Evolutionary conservation across 441 rosid species (phyloP).

Genomic region (Pelargonium fulgidum): DNA sequence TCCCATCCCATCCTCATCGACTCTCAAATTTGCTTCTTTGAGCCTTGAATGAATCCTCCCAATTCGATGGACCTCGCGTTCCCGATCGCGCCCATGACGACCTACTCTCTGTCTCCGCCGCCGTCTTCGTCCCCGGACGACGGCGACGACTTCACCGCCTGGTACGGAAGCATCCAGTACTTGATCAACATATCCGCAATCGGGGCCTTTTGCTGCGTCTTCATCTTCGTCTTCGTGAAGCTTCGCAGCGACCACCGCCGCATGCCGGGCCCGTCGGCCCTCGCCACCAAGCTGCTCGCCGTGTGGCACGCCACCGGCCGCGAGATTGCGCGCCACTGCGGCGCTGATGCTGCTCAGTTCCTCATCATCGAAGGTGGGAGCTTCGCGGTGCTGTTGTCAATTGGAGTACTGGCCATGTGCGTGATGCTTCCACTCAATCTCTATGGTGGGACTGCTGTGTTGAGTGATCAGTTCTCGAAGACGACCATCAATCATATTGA

Average conservation of each 20-base stretch:
- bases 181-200: constrained; percentile 75
- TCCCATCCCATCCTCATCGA: no score
- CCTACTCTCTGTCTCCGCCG: not conserved
- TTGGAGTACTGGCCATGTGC: constrained; percentile 48
- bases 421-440: constrained; percentile 69
- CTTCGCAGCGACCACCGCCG: constrained; percentile 90
- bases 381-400: constrained; percentile 46
- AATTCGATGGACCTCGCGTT: not conserved
- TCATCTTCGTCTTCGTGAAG: constrained; percentile 82
- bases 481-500: constrained; percentile 70
- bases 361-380: constrained; percentile 88
- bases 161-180: constrained; percentile 91
- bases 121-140: not conserved
- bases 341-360: constrained; percentile 91
- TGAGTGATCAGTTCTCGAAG: constrained; percentile 72
- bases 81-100: not conserved
- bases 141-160: constrained; percentile 28
- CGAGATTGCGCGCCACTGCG: constrained; percentile 85
- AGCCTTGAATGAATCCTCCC: not conserved
- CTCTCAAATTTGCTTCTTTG: no score
- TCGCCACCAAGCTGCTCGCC: constrained; percentile 70
- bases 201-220: constrained; percentile 69
- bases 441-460: constrained; percentile 55
- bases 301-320: constrained; percentile 83
- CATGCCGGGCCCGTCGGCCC: constrained; percentile 72